These are phyloP conservation scores for Postia placenta DNA, from an alignment of 768 basidiomycete genomes.

Conservation along the genomic window DNA sequence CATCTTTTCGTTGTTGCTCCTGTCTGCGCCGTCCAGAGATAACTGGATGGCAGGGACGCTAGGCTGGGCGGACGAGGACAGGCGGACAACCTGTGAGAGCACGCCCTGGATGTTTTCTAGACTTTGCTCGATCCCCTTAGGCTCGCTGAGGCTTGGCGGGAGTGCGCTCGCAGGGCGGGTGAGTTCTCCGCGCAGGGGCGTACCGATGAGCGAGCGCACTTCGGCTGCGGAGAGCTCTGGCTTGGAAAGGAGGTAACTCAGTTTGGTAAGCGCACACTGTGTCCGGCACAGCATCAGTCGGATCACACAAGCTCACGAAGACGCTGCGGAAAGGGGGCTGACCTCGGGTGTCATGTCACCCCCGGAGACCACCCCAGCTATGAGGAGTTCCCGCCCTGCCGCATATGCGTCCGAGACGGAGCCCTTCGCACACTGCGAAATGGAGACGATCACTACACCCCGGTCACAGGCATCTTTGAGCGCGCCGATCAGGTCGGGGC, in stretches of 20 bases:
- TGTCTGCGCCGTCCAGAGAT: slow-evolving; percentile 21
- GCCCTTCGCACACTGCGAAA: slow-evolving; percentile 86
- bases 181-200: slow-evolving; percentile 85
- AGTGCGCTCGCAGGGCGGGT: slow-evolving; percentile 42
- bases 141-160: slow-evolving; percentile 37
- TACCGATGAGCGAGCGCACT: slow-evolving; percentile 69
- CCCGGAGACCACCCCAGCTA: slow-evolving; percentile 77
- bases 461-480: slow-evolving; percentile 77
- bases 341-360: slow-evolving; percentile 97
- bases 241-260: slow-evolving; percentile 87
- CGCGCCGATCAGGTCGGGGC: slow-evolving; percentile 66
- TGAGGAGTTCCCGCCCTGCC: slow-evolving; percentile 63
- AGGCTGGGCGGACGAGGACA: slow-evolving; percentile 39
- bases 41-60: slow-evolving; percentile 31
- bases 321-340: neutral
- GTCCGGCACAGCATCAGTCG: neutral
- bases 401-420: slow-evolving; percentile 82
- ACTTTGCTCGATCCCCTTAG: slow-evolving; percentile 37
- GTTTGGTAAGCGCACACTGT: slow-evolving; percentile 86
- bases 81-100: slow-evolving; percentile 61
- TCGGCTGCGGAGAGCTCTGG: slow-evolving; percentile 61
- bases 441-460: slow-evolving; percentile 85
- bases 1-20: slow-evolving; percentile 25
- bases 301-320: neutral
- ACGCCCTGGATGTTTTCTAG: slow-evolving; percentile 59